Evolutionary conservation across 2,329 filamentous ascomycete species (phyloP), one percentile per base, ranked within the genome.

Genomic region (Coniella lustricola): DNA sequence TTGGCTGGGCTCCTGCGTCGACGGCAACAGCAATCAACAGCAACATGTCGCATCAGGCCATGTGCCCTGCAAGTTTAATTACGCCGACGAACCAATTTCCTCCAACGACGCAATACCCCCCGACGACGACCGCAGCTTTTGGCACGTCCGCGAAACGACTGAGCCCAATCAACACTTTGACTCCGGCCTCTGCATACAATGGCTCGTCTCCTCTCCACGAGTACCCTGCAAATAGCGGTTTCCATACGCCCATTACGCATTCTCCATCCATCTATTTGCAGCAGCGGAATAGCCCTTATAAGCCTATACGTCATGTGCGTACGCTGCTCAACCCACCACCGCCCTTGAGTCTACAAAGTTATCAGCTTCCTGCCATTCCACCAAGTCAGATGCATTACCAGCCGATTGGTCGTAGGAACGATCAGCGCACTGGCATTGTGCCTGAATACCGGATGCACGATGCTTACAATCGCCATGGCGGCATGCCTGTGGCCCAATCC

Each of bases 321-420:
- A 95, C 89, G 1, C 77, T 97, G n/a, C 74, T 96, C 25, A 89
- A 93, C 50, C 90, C 90, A 29, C 88, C 90, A 7, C 87, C 90
- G 0, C 86, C 87, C 20, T 76, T 82, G 8, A 88, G 88, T 7
- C 77, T 94, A 54, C 84, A 91, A 54, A 78, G 86, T 57, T 85
- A 89, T 61, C 75, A 85, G 55, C 71, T 87, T 5, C 58, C 61
- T 44, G 46, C 59, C 21, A 54, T 78, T 64, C 68, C 71, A 72
- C 81, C 85, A 45, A 76, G 81, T 52, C 79, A 90, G 67, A 90
- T 94, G 84, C 85, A 91, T 63, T 87, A 93, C 61, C 84, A 90
- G 55, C 85, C 86, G 8, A 68, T 91, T 4, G 85, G 86, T 8
- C 82, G 85, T 60, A 73, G 81, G 29, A 74, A 81, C 50, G 81